These are phyloP conservation scores for Pouteria campechiana DNA, from an alignment of 179 eudicot genomes.

Conservation along the genomic window DNA sequence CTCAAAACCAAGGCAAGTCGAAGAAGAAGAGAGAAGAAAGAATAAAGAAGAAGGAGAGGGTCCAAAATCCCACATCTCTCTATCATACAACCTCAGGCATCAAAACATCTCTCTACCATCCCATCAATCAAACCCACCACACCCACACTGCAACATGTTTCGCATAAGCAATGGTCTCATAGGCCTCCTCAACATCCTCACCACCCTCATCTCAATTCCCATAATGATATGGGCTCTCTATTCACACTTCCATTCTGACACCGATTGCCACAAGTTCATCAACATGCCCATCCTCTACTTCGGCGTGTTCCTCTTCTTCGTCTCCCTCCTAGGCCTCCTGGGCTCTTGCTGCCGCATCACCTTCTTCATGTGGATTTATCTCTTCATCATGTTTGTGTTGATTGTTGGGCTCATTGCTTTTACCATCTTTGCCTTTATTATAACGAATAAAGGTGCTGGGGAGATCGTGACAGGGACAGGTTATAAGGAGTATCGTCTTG, in stretches of 20 bases:
- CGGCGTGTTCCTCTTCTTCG: conserved; percentile 49
- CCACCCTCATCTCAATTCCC: conserved; percentile 67
- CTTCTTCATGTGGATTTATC: conserved; percentile 71
- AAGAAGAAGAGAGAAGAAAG: too few species aligned
- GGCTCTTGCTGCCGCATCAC: conserved; percentile 74
- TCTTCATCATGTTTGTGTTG: conserved; percentile 65
- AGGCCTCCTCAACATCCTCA: conserved; percentile 51
- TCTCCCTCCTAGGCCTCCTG: conserved; percentile 60
- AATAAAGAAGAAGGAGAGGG: too few species aligned
- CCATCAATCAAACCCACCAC: not conserved
- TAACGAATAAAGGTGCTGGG: conserved; percentile 82
- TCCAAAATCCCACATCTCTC: too few species aligned
- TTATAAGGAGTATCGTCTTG: conserved; percentile 73
- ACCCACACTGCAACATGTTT: conserved; percentile 15
- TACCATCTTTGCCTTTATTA: conserved; percentile 76
- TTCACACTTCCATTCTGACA: conserved; percentile 39
- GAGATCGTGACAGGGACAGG: conserved; percentile 36
- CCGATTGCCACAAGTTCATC: conserved; percentile 68
- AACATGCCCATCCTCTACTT: conserved; percentile 45
- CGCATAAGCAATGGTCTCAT: conserved; percentile 47
- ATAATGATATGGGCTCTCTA: conserved; percentile 59
- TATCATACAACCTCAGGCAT: not conserved
- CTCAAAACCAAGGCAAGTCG: too few species aligned
- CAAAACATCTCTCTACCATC: not conserved
- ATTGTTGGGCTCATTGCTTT: conserved; percentile 43